Evolutionary conservation across 495 filamentous ascomycete genomes (phyloP).

Genomic region (Durotheca rogersii): DNA sequence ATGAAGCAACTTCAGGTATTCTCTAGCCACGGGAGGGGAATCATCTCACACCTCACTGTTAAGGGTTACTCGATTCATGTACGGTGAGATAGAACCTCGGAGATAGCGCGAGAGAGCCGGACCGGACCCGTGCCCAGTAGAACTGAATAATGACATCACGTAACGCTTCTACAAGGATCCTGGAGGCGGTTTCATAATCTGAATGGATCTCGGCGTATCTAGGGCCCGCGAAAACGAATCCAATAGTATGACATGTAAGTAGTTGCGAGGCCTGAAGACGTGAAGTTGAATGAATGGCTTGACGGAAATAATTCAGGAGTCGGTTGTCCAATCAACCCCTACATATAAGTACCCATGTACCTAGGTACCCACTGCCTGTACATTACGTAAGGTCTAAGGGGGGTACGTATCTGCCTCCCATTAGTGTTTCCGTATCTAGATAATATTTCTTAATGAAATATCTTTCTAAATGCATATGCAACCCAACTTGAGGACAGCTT

Average conservation of each 20-base stretch:
- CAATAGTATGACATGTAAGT: not conserved
- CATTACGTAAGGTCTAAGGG: too few relatives aligned
- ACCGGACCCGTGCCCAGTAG: conserved; percentile 1
- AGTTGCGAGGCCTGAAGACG: too few relatives aligned
- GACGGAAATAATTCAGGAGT: not conserved
- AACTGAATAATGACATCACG: conserved; percentile 13
- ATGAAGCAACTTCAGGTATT: conserved; percentile 14
- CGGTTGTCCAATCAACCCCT: too few relatives aligned
- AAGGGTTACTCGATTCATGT: conserved; percentile 15
- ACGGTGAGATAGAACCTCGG: conserved; percentile 14
- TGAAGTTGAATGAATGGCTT: not conserved
- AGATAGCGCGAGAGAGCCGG: conserved; percentile 23
- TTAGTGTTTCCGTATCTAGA: too few relatives aligned
- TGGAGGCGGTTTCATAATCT: too few relatives aligned
- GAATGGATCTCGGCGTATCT: too few relatives aligned
- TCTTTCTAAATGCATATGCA: not conserved
- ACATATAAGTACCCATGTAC: too few relatives aligned
- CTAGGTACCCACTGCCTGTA: too few relatives aligned
- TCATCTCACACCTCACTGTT: conserved; percentile 10
- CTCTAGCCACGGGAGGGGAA: conserved; percentile 4
- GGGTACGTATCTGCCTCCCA: too few relatives aligned
- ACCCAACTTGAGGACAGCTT: not conserved
- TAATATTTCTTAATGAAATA: not conserved
- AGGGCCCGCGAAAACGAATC: too few relatives aligned
- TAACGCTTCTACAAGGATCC: not conserved